A percentile compares a stretch with the other conserved stretches of the same genome.
phyloP scores from a whole-genome alignment of 768 basidiomycete genomes.

The Pleurotus salmoneostramineus region DNA sequence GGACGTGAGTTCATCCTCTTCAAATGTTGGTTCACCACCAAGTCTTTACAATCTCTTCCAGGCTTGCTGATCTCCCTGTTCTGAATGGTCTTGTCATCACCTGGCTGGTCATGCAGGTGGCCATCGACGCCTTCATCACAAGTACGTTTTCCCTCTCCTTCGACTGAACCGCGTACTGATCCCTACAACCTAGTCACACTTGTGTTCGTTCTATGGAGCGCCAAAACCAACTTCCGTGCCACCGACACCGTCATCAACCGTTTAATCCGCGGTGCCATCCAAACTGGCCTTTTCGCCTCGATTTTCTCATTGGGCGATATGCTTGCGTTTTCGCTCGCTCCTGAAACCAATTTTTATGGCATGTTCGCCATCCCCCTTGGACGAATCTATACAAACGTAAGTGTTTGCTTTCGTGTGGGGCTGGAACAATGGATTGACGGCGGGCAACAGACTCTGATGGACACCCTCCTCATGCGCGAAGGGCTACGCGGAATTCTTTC shows the following conservation, averaged over 20 bases:
- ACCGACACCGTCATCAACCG: slow-evolving; percentile 18
- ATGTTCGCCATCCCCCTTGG: slow-evolving; percentile 37
- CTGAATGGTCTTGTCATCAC: slow-evolving; percentile 10
- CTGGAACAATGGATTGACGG: neutral
- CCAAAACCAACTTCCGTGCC: slow-evolving; percentile 1
- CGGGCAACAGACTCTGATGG: slow-evolving; percentile 5
- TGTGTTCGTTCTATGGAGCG: neutral
- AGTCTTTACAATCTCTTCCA: neutral
- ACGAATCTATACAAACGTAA: slow-evolving; percentile 37
- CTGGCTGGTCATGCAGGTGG: slow-evolving; percentile 16
- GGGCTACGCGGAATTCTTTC: neutral
- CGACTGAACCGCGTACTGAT: neutral
- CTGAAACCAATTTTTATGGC: slow-evolving; percentile 25
- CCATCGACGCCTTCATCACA: slow-evolving; percentile 12
- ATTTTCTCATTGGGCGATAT: slow-evolving; percentile 31
- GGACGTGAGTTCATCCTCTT: neutral
- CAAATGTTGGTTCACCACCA: neutral
- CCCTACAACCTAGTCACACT: neutral
- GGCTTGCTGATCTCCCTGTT: slow-evolving; percentile 3
- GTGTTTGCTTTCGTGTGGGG: neutral
- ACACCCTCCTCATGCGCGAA: slow-evolving; percentile 9
- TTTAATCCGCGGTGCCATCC: slow-evolving; percentile 28
- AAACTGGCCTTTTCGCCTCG: slow-evolving; percentile 30
- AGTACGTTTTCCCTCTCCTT: neutral
- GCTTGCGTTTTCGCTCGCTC: slow-evolving; percentile 21